A percentile compares a stretch with the other conserved stretches of the same genome.
phyloP scores from a whole-genome alignment of 345 rosid genomes.

The Lepidium africanum region DNA sequence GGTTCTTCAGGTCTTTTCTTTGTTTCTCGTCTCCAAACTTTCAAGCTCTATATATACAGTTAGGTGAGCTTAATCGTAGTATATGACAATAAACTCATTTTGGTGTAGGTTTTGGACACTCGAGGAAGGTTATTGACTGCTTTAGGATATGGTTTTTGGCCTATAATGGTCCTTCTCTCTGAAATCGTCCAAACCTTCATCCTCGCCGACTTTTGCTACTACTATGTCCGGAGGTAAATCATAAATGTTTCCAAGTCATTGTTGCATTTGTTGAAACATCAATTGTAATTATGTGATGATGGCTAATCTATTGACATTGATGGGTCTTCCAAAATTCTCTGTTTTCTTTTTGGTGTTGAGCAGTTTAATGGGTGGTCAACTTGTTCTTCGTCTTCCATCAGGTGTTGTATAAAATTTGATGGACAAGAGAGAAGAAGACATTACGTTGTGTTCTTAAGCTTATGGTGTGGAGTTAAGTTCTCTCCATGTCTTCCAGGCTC shows the following conservation, averaged over 20 bases:
- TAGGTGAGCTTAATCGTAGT: not conserved
- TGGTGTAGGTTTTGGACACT: slow-evolving; percentile 66
- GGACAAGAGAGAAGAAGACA: slow-evolving; percentile 8
- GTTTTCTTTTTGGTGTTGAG: not conserved
- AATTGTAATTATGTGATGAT: not conserved
- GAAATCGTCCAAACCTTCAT: slow-evolving; percentile 88
- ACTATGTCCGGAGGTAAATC: slow-evolving; percentile 64
- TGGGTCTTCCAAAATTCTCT: not conserved
- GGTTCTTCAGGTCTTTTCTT: slow-evolving; percentile 68
- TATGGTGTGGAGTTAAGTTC: not conserved
- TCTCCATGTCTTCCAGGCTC: slow-evolving; percentile 3
- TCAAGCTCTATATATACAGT: not conserved
- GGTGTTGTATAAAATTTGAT: slow-evolving; percentile 54
- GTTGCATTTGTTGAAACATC: not conserved
- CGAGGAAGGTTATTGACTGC: slow-evolving; percentile 68
- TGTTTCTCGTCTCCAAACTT: not conserved
- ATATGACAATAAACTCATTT: not conserved
- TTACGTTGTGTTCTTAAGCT: not conserved
- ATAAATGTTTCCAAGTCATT: not conserved
- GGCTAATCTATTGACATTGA: not conserved
- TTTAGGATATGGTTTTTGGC: slow-evolving; percentile 88
- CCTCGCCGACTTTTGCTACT: slow-evolving; percentile 87
- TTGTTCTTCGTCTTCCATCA: slow-evolving; percentile 84
- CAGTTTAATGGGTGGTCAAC: slow-evolving; percentile 86
- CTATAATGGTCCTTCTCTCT: slow-evolving; percentile 73